Percentiles rank a stretch among this genome's conserved stretches.
Conservation (phyloP, 2,329 filamentous ascomycete species). For the Neonectria magnoliae region DNA sequence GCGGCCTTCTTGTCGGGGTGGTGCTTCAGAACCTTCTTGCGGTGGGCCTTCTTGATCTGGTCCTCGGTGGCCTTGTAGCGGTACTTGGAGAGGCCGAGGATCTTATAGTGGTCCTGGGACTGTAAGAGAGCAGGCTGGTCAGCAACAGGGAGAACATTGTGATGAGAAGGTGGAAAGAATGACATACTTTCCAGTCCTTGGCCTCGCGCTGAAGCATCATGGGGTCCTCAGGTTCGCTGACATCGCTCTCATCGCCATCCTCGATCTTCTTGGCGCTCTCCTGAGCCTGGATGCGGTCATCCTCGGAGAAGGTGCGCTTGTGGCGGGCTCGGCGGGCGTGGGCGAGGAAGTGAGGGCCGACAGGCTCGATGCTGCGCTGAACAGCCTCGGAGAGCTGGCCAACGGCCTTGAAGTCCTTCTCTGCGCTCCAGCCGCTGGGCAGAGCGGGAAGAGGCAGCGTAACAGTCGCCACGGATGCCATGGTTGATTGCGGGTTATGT, state of each 20-base stretch:
- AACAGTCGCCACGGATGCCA: slow-evolving; percentile 72
- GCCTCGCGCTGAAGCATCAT: slow-evolving; percentile 92
- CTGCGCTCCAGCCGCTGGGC: slow-evolving; percentile 81
- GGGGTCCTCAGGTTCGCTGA: slow-evolving; percentile 93
- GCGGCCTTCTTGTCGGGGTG: slow-evolving; percentile 99
- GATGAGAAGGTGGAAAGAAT: neutral
- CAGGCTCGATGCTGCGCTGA: slow-evolving; percentile 91
- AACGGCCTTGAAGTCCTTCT: slow-evolving; percentile 91
- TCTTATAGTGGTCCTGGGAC: slow-evolving; percentile 97
- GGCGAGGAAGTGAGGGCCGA: slow-evolving; percentile 97
- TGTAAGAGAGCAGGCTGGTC: slow-evolving; percentile 48
- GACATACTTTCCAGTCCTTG: slow-evolving; percentile 96
- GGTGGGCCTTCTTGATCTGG: slow-evolving; percentile 98
- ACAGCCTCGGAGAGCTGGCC: slow-evolving; percentile 79
- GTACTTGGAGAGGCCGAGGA: slow-evolving; percentile 92
- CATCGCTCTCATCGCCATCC: slow-evolving; percentile 87
- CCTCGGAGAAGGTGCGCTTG: slow-evolving; percentile 97
- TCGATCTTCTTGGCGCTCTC: slow-evolving; percentile 96
- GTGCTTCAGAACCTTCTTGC: slow-evolving; percentile 99
- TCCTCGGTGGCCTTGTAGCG: slow-evolving; percentile 93
- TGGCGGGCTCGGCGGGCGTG: slow-evolving; percentile 95
- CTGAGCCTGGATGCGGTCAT: slow-evolving; percentile 96
- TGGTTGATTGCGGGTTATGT: slow-evolving; percentile 48
- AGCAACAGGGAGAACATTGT: neutral
- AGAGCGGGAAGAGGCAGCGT: slow-evolving; percentile 77